Percentiles rank a stretch among this genome's conserved stretches.
phyloP scores from a whole-genome alignment of 208 protist genomes.

The Balamuthia mandrillaris region DNA sequence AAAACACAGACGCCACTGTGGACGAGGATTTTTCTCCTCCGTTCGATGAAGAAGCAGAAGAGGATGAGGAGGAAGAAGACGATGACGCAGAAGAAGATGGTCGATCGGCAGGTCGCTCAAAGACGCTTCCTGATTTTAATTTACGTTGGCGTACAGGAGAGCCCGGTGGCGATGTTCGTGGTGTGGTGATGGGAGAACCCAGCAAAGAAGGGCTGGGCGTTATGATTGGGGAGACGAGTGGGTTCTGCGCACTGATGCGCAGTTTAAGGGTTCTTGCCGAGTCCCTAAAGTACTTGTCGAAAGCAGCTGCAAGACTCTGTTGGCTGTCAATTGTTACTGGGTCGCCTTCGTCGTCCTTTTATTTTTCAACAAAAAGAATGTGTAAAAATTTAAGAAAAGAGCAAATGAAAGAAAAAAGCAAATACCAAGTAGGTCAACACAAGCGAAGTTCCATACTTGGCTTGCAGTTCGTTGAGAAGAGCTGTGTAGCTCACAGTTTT shows the following conservation, averaged over 20 bases:
- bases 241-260: background rate
- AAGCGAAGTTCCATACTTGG: background rate
- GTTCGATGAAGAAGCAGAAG: background rate
- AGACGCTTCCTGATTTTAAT: background rate
- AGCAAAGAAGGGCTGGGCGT: background rate
- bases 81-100: background rate
- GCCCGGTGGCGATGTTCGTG: background rate
- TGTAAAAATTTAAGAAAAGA: too few species aligned
- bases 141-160: background rate
- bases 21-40: background rate
- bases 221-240: background rate
- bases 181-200: background rate
- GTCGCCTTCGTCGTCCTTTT: conserved; percentile 6
- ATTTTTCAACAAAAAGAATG: too few species aligned
- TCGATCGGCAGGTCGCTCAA: too few species aligned
- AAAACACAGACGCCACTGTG: background rate
- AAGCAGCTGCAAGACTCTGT: background rate
- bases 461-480: background rate
- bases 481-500: background rate
- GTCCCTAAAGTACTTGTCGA: conserved; percentile 2
- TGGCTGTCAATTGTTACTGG: background rate
- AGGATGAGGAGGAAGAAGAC: background rate
- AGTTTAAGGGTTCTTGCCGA: background rate
- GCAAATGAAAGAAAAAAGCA: background rate
- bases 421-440: background rate